Conservation (phyloP, 2,329 filamentous ascomycete species). For the Emergomyces africanus region DNA sequence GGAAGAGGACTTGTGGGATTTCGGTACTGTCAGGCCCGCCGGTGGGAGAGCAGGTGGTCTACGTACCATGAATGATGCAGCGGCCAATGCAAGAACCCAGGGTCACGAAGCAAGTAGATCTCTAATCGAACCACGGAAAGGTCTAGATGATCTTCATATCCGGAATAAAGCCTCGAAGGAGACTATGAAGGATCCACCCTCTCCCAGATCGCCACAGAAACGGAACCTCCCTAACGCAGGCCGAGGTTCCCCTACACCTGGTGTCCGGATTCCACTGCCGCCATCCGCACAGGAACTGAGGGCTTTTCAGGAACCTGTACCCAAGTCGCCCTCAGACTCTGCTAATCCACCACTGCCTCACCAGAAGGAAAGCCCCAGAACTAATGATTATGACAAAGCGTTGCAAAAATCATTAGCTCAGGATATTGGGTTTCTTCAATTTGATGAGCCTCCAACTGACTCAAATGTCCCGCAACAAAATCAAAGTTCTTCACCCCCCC, state of each 20-base stretch:
- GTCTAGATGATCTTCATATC: not conserved
- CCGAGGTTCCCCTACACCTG: constrained; percentile 29
- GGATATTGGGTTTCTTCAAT: constrained; percentile 28
- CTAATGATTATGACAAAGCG: constrained; percentile 29
- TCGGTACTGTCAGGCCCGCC: constrained; percentile 84
- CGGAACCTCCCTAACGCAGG: constrained; percentile 25
- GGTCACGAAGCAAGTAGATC: constrained; percentile 33
- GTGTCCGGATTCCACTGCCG: constrained; percentile 49
- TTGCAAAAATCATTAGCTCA: constrained; percentile 30
- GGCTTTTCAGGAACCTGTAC: constrained; percentile 34
- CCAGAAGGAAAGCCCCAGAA: constrained; percentile 24
- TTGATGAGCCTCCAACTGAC: constrained; percentile 18
- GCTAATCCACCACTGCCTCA: constrained; percentile 26
- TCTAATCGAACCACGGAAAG: not conserved
- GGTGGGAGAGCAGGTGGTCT: constrained; percentile 51
- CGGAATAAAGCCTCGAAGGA: not conserved
- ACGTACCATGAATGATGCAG: constrained; percentile 65
- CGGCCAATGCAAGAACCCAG: constrained; percentile 59
- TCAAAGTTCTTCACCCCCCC: constrained; percentile 1
- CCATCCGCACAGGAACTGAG: constrained; percentile 43
- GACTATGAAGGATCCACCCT: not conserved
- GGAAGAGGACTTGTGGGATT: constrained; percentile 93
- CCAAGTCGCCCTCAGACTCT: constrained; percentile 36
- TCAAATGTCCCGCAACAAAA: constrained; percentile 10
- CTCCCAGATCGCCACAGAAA: constrained; percentile 33